These are phyloP conservation scores for Xanthoconium stramineum DNA, from an alignment of 768 basidiomycete species.

Conservation along the genomic window DNA sequence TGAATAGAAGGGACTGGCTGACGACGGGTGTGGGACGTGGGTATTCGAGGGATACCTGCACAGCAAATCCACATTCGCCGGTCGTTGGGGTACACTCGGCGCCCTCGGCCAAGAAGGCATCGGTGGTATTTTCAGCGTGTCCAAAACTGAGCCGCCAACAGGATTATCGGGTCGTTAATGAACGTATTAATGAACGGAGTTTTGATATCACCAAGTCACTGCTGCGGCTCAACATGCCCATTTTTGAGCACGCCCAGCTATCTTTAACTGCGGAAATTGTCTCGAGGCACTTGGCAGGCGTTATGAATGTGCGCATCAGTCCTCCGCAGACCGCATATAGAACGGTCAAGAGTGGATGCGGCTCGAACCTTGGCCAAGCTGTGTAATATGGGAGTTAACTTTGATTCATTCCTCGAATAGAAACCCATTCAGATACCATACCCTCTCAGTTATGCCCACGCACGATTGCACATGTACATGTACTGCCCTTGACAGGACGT, in stretches of 20 bases:
- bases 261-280: slow-evolving; percentile 26
- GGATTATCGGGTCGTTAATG: slow-evolving; percentile 29
- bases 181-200: slow-evolving; percentile 26
- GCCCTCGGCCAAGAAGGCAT: slow-evolving; percentile 34
- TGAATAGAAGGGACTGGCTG: slow-evolving; percentile 39
- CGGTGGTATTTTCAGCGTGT: slow-evolving; percentile 58
- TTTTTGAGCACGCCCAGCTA: slow-evolving; percentile 2
- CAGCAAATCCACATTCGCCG: slow-evolving; percentile 48
- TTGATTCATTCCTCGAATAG: slow-evolving; percentile 20
- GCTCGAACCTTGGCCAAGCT: slow-evolving; percentile 10
- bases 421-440: slow-evolving; percentile 10
- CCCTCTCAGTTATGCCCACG: slow-evolving; percentile 8
- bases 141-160: slow-evolving; percentile 36
- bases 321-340: slow-evolving; percentile 13
- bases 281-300: slow-evolving; percentile 15
- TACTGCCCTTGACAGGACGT: neutral
- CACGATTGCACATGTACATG: slow-evolving; percentile 1
- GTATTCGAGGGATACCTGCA: slow-evolving; percentile 55
- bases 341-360: slow-evolving; percentile 6
- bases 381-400: slow-evolving; percentile 19
- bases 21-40: slow-evolving; percentile 47
- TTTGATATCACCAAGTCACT: slow-evolving; percentile 6
- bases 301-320: slow-evolving; percentile 7
- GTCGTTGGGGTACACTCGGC: slow-evolving; percentile 47
- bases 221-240: neutral